phyloP scores from a whole-genome alignment of 148 eudicot genomes.

The Diospyros lotus region DNA sequence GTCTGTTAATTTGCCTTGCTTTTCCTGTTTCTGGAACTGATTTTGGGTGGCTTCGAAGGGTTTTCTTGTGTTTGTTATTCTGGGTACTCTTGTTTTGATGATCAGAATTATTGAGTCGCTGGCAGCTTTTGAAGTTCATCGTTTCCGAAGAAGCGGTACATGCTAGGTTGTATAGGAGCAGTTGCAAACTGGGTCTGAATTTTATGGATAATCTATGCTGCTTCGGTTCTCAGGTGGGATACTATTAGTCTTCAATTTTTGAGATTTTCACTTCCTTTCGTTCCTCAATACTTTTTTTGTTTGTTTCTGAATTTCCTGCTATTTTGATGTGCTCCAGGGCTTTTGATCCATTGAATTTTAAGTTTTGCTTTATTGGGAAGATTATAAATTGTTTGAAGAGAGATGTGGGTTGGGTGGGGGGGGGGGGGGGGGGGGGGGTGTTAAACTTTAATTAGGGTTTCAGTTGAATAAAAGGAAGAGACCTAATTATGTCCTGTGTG shows the following conservation, averaged over 20 bases:
- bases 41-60: background rate
- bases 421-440: too few relatives aligned
- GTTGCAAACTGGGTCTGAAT: slow-evolving; percentile 30
- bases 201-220: slow-evolving; percentile 63
- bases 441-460: slow-evolving; percentile 1
- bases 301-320: slow-evolving; percentile 5
- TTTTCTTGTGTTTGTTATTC: background rate
- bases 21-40: background rate
- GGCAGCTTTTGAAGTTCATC: slow-evolving; percentile 25
- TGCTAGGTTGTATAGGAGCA: slow-evolving; percentile 33
- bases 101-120: slow-evolving; percentile 18
- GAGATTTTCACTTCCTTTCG: background rate
- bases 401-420: too few relatives aligned
- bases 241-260: background rate
- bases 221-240: slow-evolving; percentile 48
- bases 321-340: background rate
- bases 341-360: background rate
- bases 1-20: slow-evolving; percentile 4
- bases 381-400: background rate
- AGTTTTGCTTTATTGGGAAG: background rate
- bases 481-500: background rate
- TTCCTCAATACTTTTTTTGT: background rate
- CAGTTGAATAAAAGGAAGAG: background rate
- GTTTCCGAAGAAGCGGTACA: slow-evolving; percentile 30
- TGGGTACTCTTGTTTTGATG: slow-evolving; percentile 15